phyloP scores from a whole-genome alignment of 1,284 basidiomycete genomes.

The Moesziomyces globuligerus region DNA sequence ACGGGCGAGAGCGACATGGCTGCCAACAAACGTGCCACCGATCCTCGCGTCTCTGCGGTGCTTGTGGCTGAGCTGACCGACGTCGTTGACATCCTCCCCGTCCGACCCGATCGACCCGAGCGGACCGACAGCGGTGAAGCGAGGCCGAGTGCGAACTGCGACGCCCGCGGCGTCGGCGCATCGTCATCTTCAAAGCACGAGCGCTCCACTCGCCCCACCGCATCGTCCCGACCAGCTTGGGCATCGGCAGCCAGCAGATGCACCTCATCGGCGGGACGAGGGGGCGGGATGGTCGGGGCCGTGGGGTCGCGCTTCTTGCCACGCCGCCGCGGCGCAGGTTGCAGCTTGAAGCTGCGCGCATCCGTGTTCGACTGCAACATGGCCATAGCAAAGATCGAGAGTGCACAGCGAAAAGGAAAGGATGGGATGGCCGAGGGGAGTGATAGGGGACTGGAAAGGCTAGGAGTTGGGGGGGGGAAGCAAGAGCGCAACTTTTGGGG shows the following conservation, averaged over 20 bases:
- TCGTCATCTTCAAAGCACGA: constrained; percentile 30
- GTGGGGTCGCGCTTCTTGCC: constrained; percentile 27
- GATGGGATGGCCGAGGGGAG: background rate
- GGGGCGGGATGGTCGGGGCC: constrained; percentile 11
- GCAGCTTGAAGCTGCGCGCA: constrained; percentile 26
- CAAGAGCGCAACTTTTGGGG: background rate
- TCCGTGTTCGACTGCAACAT: constrained; percentile 33
- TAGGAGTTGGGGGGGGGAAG: background rate
- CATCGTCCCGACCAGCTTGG: too few relatives aligned
- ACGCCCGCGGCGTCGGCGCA: constrained; percentile 17
- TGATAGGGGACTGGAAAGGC: background rate
- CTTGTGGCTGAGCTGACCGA: constrained; percentile 4
- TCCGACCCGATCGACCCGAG: too few relatives aligned
- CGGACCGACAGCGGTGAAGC: background rate
- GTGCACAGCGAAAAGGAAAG: background rate
- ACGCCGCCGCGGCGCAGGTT: constrained; percentile 38
- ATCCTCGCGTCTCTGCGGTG: constrained; percentile 4
- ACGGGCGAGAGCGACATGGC: constrained; percentile 7
- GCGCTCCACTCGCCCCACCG: too few relatives aligned
- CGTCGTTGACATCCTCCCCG: constrained; percentile 7
- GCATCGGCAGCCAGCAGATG: too few relatives aligned
- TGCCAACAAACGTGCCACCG: constrained; percentile 10
- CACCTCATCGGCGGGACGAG: background rate
- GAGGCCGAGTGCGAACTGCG: background rate
- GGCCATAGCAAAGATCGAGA: background rate